These are phyloP conservation scores for Boeremia lycopersici DNA, from an alignment of 2,329 filamentous ascomycete species.

Conservation along the genomic window DNA sequence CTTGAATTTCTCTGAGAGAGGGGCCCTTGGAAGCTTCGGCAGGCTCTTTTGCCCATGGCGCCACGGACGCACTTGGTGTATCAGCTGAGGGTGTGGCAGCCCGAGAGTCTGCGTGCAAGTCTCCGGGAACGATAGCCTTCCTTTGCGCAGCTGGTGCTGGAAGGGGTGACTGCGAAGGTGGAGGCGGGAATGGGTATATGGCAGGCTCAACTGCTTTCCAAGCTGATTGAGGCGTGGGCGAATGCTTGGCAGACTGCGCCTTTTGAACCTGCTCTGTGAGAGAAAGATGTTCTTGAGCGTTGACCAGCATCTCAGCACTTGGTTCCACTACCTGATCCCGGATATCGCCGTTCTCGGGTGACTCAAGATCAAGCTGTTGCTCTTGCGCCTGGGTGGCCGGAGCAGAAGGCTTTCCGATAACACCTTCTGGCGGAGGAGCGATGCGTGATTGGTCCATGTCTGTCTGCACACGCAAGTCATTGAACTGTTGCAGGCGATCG, in stretches of 20 bases:
- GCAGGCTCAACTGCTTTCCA: slow-evolving; percentile 70
- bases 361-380: slow-evolving; percentile 25
- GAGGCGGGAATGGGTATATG: slow-evolving; percentile 78
- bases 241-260: slow-evolving; percentile 66
- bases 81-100: slow-evolving; percentile 76
- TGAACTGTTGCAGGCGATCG: slow-evolving; percentile 82
- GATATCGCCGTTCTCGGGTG: slow-evolving; percentile 25
- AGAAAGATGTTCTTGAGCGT: slow-evolving; percentile 64
- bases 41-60: slow-evolving; percentile 92
- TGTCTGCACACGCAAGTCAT: slow-evolving; percentile 75
- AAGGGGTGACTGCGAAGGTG: slow-evolving; percentile 78
- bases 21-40: slow-evolving; percentile 77
- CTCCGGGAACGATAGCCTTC: slow-evolving; percentile 82
- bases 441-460: slow-evolving; percentile 58
- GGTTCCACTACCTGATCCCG: slow-evolving; percentile 23
- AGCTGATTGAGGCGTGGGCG: slow-evolving; percentile 59
- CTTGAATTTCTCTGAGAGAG: slow-evolving; percentile 95
- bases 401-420: slow-evolving; percentile 42
- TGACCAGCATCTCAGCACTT: slow-evolving; percentile 13
- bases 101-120: slow-evolving; percentile 70
- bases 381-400: slow-evolving; percentile 31
- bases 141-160: slow-evolving; percentile 89
- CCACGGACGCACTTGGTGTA: slow-evolving; percentile 72
- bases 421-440: slow-evolving; percentile 40
- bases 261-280: slow-evolving; percentile 86